Base-by-base conservation (phyloP, 805 yeast genomes). In the Yarrowia sp. region DNA sequence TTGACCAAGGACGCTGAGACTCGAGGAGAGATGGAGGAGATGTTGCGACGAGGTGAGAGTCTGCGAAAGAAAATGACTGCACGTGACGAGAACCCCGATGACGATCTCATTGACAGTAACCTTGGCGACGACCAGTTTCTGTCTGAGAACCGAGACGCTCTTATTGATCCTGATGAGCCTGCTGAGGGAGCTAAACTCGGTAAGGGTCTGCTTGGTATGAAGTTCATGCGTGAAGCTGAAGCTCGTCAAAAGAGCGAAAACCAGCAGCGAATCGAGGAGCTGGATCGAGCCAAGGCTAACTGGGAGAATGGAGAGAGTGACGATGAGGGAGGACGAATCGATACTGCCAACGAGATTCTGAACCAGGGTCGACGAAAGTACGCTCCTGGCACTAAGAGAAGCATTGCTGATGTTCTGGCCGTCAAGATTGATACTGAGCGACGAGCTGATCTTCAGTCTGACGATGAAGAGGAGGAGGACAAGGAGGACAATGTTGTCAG, bases 171-270 rank as follows among this genome's bases (percentile, higher is more conserved):
- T 6, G 68, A 57, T 10, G 63, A 48, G 32, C 66, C 69, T 1
- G 63, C 51, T 3, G 65, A 69, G 35, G 50, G 77, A 11, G 75
- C 78, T 36, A 81, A 79, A 50, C 74, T 86, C n/a, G 92, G 95
- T 18, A 93, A 92, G 75, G 98, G 98, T 65, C 87, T 93, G 18
- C 77, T 93, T 82, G 88, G 86, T 57, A 95, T 95, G 98, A 96
- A 92, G 69, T 93, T 93, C 75, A 93, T 93, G 98, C 87, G 82
- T 69, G 88, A 88, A 67, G 98, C 98, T 1, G 96, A 88, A 67
- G 86, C 86, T 65, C 82, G 86, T 69, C 83, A 84, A 67, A 82
- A 80, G 66, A 80, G 82, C 64, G 85, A 81, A 47, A 92, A 90
- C 74, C 75, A 80, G 61, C 79, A 80, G 66, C 81, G 82, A 36